Percentiles rank a stretch among this genome's conserved stretches.
Conservation (phyloP, 2,329 filamentous ascomycete genomes). For the Penicillium polonicum region DNA sequence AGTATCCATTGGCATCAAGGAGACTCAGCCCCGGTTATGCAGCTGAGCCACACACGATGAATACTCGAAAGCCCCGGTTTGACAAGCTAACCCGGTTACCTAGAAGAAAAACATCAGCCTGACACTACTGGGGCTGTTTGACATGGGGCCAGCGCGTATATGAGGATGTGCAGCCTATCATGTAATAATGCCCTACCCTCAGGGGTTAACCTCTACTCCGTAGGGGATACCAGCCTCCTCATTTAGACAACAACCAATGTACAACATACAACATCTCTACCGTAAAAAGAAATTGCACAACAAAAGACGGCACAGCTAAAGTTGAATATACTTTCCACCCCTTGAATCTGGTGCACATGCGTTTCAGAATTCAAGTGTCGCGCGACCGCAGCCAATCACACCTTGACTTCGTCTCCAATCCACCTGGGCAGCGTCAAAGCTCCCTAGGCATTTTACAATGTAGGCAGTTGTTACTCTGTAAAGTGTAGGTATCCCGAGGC, state of each 20-base stretch:
- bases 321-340: neutral
- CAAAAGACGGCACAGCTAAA: neutral
- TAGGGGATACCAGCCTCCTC: constrained; percentile 17
- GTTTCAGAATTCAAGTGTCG: constrained; percentile 14
- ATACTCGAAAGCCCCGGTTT: neutral
- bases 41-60: neutral
- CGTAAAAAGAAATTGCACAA: neutral
- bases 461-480: neutral
- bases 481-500: neutral
- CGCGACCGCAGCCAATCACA: constrained; percentile 16
- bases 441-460: neutral
- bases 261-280: neutral
- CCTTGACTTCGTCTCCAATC: neutral
- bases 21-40: neutral
- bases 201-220: constrained; percentile 5
- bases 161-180: constrained; percentile 16
- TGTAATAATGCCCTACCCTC: neutral
- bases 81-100: neutral
- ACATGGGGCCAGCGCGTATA: constrained; percentile 15
- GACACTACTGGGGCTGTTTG: neutral
- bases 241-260: neutral
- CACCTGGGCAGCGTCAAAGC: constrained; percentile 6
- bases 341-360: neutral
- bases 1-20: neutral
- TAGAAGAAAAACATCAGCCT: neutral